Conservation (phyloP, 495 filamentous ascomycete genomes). For the Lasiosphaeriaceae sp. region DNA sequence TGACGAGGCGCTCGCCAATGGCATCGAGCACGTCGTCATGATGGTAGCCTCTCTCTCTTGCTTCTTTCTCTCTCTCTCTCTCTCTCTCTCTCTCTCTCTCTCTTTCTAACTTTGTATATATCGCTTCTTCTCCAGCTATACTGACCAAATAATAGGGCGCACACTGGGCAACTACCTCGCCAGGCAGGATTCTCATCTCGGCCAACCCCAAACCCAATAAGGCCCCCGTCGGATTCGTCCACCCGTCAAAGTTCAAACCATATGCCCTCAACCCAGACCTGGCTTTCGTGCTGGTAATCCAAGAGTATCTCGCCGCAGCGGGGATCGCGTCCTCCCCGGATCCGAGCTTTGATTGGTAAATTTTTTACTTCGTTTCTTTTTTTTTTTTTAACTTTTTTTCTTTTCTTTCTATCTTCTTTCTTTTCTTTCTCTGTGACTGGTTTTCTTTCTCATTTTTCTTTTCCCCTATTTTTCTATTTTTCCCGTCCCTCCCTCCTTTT, state of each 20-base stretch:
- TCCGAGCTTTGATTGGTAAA: slow-evolving; percentile 44
- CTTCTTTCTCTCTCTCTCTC: too few species aligned
- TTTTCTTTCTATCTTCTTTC: too few species aligned
- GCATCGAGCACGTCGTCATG: slow-evolving; percentile 57
- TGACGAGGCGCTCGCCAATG: slow-evolving; percentile 51
- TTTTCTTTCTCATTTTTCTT: too few species aligned
- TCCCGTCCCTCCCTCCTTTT: too few species aligned
- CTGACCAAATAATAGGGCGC: slow-evolving; percentile 50
- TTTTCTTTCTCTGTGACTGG: too few species aligned
- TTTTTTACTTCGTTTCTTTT: too few species aligned
- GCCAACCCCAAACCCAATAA: slow-evolving; percentile 54
- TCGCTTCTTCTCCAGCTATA: too few species aligned
- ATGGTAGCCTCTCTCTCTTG: slow-evolving; percentile 43
- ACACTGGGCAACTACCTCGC: slow-evolving; percentile 52
- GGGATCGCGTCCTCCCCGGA: slow-evolving; percentile 51
- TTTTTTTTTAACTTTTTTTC: too few species aligned
- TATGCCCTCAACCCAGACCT: slow-evolving; percentile 56
- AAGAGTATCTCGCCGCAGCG: slow-evolving; percentile 38
- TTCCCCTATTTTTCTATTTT: too few species aligned
- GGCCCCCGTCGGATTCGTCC: slow-evolving; percentile 55
- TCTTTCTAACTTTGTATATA: too few species aligned
- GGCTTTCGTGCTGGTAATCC: slow-evolving; percentile 39
- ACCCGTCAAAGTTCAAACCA: slow-evolving; percentile 54
- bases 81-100: too few species aligned
- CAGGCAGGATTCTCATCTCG: slow-evolving; percentile 47